Base-by-base conservation (phyloP, 2,329 filamentous ascomycete species). In the Coniochaeta pulveracea region DNA sequence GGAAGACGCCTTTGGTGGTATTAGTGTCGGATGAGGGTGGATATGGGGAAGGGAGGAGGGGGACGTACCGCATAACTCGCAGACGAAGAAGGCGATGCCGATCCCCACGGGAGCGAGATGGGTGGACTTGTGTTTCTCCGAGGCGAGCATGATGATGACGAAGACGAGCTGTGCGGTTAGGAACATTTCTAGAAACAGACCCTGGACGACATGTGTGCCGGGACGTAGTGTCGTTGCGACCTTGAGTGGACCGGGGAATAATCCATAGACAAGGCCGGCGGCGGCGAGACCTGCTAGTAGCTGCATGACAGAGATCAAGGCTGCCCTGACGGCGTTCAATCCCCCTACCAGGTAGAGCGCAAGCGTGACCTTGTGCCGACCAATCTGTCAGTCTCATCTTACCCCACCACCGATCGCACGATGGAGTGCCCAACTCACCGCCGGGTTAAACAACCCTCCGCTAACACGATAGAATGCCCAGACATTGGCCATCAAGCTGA, bases 91-190 rank as follows among this genome's bases (percentile, higher is more conserved):
- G 0, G 76, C 57, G 2, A 82, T 51, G 0, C 78, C 78, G 41
- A 84, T 80, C 0, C 72, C 77, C 0, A 83, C 54, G 0, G 78
- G 78, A 0, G 76, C 78, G 4, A 81, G 54, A 45, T 66, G 81
- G 0, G 76, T 82, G 5, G 68, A 70, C 40, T 70, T 71, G 45
- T 80, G 76, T 52, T 82, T 81, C 46, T 80, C 75, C 4, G 63
- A 66, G 1, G 75, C 76, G 21, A 80, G 57, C 72, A 80, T 80
- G 47, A 76, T 64, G 36, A 77, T 65, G 6, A 72, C 66, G 37
- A 77, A 66, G 9, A 76, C 63, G 11, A 78, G 57, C 45, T 74
- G 59, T 1, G 69, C 60, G 0, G 72, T 77, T 21, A 77, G 57
- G 45, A 77, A 71, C 58, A 73, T 66, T 47, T 77, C 72, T 38